Evolutionary conservation across 2,329 filamentous ascomycete genomes (phyloP).

Genomic region (Tolypocladium guangdongense): DNA sequence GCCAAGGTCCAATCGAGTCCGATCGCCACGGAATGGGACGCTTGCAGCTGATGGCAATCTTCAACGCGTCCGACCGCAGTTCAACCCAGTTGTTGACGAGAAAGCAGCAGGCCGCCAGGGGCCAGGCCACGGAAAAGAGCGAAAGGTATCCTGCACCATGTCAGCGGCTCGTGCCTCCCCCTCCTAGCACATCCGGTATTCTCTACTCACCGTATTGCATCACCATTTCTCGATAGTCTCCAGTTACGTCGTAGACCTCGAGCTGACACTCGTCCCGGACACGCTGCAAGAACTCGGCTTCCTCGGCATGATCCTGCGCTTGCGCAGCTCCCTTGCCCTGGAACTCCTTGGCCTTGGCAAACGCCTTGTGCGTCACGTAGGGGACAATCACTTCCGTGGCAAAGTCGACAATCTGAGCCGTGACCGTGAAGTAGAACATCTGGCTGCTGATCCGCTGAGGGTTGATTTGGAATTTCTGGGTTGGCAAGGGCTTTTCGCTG

Average conservation of each 20-base stretch:
- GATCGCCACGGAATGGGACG: slow-evolving; percentile 81
- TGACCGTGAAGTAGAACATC: slow-evolving; percentile 93
- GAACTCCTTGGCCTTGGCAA: slow-evolving; percentile 69
- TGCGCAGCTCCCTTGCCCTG: slow-evolving; percentile 44
- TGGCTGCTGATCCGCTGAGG: slow-evolving; percentile 75
- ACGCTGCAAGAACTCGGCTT: slow-evolving; percentile 67
- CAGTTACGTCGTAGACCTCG: slow-evolving; percentile 77
- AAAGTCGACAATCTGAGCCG: slow-evolving; percentile 83
- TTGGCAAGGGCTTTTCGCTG: slow-evolving; percentile 59
- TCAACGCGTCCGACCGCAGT: slow-evolving; percentile 83
- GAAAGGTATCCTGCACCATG: slow-evolving; percentile 62
- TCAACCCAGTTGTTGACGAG: slow-evolving; percentile 95
- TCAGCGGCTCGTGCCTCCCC: slow-evolving; percentile 4
- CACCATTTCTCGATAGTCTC: slow-evolving; percentile 88
- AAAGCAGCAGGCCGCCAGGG: slow-evolving; percentile 80
- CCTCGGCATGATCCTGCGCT: slow-evolving; percentile 60
- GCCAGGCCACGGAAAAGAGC: slow-evolving; percentile 90
- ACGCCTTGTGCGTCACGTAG: slow-evolving; percentile 67
- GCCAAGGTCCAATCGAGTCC: slow-evolving; percentile 90
- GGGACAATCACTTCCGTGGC: slow-evolving; percentile 77
- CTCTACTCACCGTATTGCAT: slow-evolving; percentile 54
- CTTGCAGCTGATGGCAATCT: slow-evolving; percentile 83
- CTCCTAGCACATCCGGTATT: neutral
- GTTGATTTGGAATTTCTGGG: slow-evolving; percentile 66
- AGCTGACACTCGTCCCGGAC: slow-evolving; percentile 77